phyloP scores from a whole-genome alignment of 352 stramenopile genomes.

The Saprolegnia parasitica region DNA sequence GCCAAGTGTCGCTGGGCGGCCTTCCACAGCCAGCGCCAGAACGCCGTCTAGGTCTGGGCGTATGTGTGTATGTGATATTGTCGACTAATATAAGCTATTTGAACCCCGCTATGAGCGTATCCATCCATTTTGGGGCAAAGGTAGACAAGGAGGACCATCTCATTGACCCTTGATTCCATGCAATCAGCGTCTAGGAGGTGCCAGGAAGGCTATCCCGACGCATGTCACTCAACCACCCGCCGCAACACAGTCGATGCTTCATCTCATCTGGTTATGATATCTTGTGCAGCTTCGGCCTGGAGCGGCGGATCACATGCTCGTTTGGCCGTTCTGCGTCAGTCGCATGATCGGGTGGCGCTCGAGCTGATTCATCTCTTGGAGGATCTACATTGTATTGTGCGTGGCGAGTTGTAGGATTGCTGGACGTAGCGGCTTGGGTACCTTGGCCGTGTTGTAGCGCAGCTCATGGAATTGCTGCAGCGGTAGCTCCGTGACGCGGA shows the following conservation, averaged over 20 bases:
- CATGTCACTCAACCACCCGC: no score
- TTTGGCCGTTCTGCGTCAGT: slow-evolving; percentile 30
- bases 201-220: no score
- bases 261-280: no score
- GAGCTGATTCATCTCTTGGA: slow-evolving; percentile 72
- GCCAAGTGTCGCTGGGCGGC: slow-evolving; percentile 63
- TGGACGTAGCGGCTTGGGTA: slow-evolving; percentile 17
- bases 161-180: no score
- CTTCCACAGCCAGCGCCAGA: slow-evolving; percentile 43
- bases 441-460: slow-evolving; percentile 64
- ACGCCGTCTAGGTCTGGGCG: slow-evolving; percentile 39
- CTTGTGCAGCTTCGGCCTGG: no score
- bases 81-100: no score
- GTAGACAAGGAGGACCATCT: no score
- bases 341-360: slow-evolving; percentile 76
- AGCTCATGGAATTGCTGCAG: slow-evolving; percentile 69
- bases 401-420: not conserved
- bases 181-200: no score
- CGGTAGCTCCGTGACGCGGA: slow-evolving; percentile 45
- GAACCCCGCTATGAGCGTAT: no score
- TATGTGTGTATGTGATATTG: not conserved
- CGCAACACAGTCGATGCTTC: no score
- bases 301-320: not conserved
- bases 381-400: slow-evolving; percentile 31
- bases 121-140: no score